Base-by-base conservation (phyloP, 2,329 filamentous ascomycete species). In the Botrytis cinerea region DNA sequence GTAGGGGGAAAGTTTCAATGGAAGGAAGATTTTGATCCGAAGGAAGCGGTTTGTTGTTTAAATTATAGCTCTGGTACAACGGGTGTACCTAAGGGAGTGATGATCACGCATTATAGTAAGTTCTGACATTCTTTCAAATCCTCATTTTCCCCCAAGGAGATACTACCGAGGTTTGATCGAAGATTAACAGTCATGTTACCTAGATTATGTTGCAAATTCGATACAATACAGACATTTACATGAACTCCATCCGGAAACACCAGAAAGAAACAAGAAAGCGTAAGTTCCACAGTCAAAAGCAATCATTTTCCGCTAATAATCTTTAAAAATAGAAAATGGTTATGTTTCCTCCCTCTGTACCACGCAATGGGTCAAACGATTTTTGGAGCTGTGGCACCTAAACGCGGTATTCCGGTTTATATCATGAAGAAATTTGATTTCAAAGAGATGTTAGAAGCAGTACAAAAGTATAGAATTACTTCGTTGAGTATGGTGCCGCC, bases 231-330 rank as follows among this genome's bases (percentile, higher is more conserved):
- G 81, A 1, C 79, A 83, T 40, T 82, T 87, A 8, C 90, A 93
- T 66, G 83, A 83, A 4, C 84, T 84, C 0, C 85, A 88, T 71
- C 82, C 92, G 67, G 84, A 84, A 25, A 87, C 87, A 79, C 83
- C 86, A 64, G 87, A 89, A 1, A 93, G 97, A 80, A 89, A 87
- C 73, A 85, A 95, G 63, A 82, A 96, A 12, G 92, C 92, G 7
- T 91, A 63, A 48, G 74, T 95, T 73, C 82, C 96, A 25, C 93
- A 93, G 0, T 94, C 97, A 81, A 97, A 93, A 83, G 93, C 96
- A 80, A 93, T 95, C 75, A 96, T 46, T 12, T 1, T 35, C 1
- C 38, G 14, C 22, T 45, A 25, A 72, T 16, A 14, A 9, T 6
- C 1, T 22, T 28, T 18, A 7, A 2, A 38, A 22, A 43, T 67